Evolutionary conservation across 352 stramenopile genomes (phyloP), one percentile per base, ranked within the genome.

Genomic region (Ophiocytium majus): DNA sequence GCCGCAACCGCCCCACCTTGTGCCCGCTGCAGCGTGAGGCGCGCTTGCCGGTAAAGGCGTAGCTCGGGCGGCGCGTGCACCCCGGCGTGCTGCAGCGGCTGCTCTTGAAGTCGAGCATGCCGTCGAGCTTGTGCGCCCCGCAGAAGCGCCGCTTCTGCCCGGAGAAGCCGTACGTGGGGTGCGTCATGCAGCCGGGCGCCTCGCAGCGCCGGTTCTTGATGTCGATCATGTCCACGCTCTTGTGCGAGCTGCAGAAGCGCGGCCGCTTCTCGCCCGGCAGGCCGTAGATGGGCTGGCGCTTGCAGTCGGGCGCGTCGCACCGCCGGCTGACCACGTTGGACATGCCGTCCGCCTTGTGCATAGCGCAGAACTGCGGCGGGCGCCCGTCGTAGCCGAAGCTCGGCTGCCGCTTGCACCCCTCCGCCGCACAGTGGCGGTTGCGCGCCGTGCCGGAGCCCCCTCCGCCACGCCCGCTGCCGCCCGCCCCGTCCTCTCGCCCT

Each of bases 31-130:
- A 89, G 28, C 66, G 85, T 50, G 78, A 83, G 17, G 86, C 86
- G 36, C 81, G 71, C 50, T 87, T 86, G 5, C 84, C 84, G 0
- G 76, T 37, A 0, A 85, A 50, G 1, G 80, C 79, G 64, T 88
- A 88, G 75, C 84, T 88, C 28, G 84, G 79, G 14, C 84, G 49
- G 14, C 84, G 84, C 43, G 83, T 50, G 66, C 84, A 88, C 23
- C 71, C 36, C 66, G 32, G 32, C 66, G 66, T 43, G 35, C 66
- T 78, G 74, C 84, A 88, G 81, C 84, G 80, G 35, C 83, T 88
- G 82, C 84, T 88, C 84, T 88, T 88, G 35, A 88, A 79, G 78
- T 88, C 83, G 81, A 86, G 36, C 84, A 88, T 88, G 23, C 84
- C 84, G 28, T 85, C 84, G 36, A 81, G 82, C 78, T 88, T 88